Base-by-base conservation (phyloP, 306 rosid species). In the Cajanus cajan region DNA sequence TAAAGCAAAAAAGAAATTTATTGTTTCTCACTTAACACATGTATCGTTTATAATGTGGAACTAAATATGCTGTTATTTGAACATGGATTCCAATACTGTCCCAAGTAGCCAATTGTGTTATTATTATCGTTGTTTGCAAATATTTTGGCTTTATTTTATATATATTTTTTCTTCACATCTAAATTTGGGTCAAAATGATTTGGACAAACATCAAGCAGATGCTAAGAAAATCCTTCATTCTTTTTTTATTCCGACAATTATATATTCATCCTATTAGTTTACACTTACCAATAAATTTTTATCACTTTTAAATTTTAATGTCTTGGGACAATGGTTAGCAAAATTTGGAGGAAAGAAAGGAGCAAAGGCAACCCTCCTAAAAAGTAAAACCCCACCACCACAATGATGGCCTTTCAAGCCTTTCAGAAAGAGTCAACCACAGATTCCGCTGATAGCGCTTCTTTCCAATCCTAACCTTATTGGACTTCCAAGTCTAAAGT, bases 391-490 rank as follows among this genome's bases (percentile, higher is more conserved):
- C 75, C 84, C 65, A 74, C 68, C 25, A 37, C 80, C 65, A 74
- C 72, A 25, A 44, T 77, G n/a, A 62, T 63, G 74, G 66, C 73
- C 80, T 39, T 47, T 34, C 4, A 15, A 69, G 19, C 72, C 54
- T 71, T 73, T 69, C 78, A 68, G 33, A 52, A 24, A 57, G 25
- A 43, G 36, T 74, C 86, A 66, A 76, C 78, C 79, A 68, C 59
- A 75, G 28, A 39, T 19, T 47, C 78, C 44, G 21, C 76, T 15
- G 61, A 31, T 33, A 57, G 25, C 37, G 25, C 39, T 25, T 66
- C 22, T 74, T 72, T 77, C 74, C 84, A 41, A 39, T 63, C 7
- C 74, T 64, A 52, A n/a, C 83, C 80, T 81, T 36, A 61, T 45
- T 9, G 66, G 43, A 50, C 47, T 18, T 25, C 31, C 0, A 47